Evolutionary conservation across 768 basidiomycete species (phyloP).

Genomic region (Mycena floridula): DNA sequence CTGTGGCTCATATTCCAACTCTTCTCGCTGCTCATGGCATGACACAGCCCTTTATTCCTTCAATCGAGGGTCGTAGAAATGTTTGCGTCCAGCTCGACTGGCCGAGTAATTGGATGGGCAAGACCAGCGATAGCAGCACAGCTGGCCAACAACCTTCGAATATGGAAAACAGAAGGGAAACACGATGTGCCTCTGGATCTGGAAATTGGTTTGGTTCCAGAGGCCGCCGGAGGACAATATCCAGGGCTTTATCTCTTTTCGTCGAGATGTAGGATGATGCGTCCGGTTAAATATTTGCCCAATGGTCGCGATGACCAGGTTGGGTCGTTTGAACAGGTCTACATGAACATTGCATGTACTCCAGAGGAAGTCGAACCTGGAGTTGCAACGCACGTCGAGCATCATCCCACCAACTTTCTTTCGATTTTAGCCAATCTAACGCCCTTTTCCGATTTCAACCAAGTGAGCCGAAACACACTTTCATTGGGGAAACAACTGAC

Average conservation of each 20-base stretch:
- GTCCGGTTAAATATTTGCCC: constrained; percentile 86
- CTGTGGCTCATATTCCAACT: constrained; percentile 72
- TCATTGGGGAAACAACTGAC: constrained; percentile 3
- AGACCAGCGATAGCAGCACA: constrained; percentile 63
- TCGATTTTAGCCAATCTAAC: constrained; percentile 97
- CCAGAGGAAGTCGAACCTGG: constrained; percentile 75
- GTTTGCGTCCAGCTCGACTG: constrained; percentile 94
- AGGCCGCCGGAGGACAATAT: constrained; percentile 91
- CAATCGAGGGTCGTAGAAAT: constrained; percentile 76
- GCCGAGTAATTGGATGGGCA: constrained; percentile 92
- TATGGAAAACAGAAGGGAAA: constrained; percentile 90
- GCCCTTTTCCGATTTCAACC: constrained; percentile 99
- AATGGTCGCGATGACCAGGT: constrained; percentile 87
- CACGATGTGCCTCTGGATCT: constrained; percentile 85
- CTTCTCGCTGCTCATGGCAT: constrained; percentile 87
- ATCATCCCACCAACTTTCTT: constrained; percentile 90
- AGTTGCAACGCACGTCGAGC: constrained; percentile 88
- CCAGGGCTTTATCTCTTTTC: constrained; percentile 94
- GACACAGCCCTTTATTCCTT: constrained; percentile 81
- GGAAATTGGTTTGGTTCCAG: constrained; percentile 89
- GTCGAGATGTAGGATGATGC: constrained; percentile 89
- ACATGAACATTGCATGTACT: constrained; percentile 95
- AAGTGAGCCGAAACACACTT: constrained; percentile 46
- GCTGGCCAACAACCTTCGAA: constrained; percentile 79
- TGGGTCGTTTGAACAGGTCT: constrained; percentile 97